phyloP scores from a whole-genome alignment of 768 basidiomycete species.

The Fomitopsis pulvina region DNA sequence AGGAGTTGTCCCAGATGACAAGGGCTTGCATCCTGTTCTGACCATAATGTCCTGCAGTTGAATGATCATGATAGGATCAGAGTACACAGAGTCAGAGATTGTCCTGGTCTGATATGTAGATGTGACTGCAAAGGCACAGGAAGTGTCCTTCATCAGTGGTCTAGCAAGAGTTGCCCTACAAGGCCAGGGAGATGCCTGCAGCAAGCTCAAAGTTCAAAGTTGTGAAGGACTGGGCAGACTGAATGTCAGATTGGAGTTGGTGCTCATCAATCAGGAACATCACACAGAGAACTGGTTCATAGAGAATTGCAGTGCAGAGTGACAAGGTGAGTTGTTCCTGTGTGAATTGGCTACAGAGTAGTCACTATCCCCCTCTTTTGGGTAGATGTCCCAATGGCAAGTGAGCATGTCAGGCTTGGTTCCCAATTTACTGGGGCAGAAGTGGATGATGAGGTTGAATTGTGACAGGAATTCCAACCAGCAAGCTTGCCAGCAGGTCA shows the following conservation, averaged over 20 bases:
- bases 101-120: slow-evolving; percentile 25
- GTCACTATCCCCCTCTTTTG: slow-evolving; percentile 17
- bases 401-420: slow-evolving; percentile 18
- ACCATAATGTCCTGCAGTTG: slow-evolving; percentile 26
- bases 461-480: slow-evolving; percentile 26
- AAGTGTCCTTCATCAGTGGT: slow-evolving; percentile 6
- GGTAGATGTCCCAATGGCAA: slow-evolving; percentile 17
- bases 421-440: slow-evolving; percentile 22
- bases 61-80: slow-evolving; percentile 28
- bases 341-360: slow-evolving; percentile 20
- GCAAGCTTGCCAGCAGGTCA: slow-evolving; percentile 30
- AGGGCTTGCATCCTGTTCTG: slow-evolving; percentile 13
- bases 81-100: slow-evolving; percentile 26
- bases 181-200: neutral
- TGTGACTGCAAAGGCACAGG: slow-evolving; percentile 18
- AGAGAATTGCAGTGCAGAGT: slow-evolving; percentile 13
- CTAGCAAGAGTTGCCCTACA: neutral
- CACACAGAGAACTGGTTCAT: slow-evolving; percentile 13
- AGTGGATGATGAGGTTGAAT: slow-evolving; percentile 28
- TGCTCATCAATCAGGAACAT: too few species aligned
- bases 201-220: neutral
- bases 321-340: slow-evolving; percentile 15
- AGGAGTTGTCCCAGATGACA: slow-evolving; percentile 22
- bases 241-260: slow-evolving; percentile 16
- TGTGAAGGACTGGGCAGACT: neutral